Evolutionary conservation across 768 basidiomycete species (phyloP).

Genomic region (Paxillus rubicundulus): DNA sequence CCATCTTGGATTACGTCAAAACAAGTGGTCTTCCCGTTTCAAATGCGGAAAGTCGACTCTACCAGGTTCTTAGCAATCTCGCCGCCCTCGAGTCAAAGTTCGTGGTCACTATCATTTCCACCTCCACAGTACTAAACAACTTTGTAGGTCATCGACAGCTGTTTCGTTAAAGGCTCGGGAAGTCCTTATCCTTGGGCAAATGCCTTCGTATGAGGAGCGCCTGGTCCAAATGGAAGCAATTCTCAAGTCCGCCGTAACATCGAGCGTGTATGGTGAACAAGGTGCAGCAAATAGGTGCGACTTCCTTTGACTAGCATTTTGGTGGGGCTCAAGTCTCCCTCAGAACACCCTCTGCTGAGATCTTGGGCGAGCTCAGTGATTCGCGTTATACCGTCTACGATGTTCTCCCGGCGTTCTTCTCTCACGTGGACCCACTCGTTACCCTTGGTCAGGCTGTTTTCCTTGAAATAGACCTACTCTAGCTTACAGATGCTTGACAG

Average conservation of each 20-base stretch:
- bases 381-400: slow-evolving; percentile 97
- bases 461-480: not conserved
- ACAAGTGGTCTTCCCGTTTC: slow-evolving; percentile 71
- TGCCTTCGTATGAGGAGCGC: slow-evolving; percentile 97
- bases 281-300: slow-evolving; percentile 57
- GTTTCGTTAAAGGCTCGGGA: slow-evolving; percentile 96
- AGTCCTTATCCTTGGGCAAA: slow-evolving; percentile 91
- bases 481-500: slow-evolving; percentile 37
- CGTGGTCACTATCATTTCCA: slow-evolving; percentile 22
- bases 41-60: slow-evolving; percentile 68
- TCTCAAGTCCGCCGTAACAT: slow-evolving; percentile 82
- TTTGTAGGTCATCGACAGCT: slow-evolving; percentile 74
- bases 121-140: slow-evolving; percentile 2
- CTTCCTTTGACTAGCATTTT: not conserved
- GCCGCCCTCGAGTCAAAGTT: slow-evolving; percentile 88
- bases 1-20: slow-evolving; percentile 89
- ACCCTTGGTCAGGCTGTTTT: slow-evolving; percentile 60
- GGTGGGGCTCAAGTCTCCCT: slow-evolving; percentile 11
- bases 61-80: slow-evolving; percentile 74
- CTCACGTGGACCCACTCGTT: slow-evolving; percentile 79
- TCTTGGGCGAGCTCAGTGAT: slow-evolving; percentile 90
- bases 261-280: slow-evolving; percentile 87
- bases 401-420: slow-evolving; percentile 95
- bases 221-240: slow-evolving; percentile 92
- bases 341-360: slow-evolving; percentile 81